These are phyloP conservation scores for Xylaria sp. DNA, from an alignment of 2,329 filamentous ascomycete species.

Conservation along the genomic window DNA sequence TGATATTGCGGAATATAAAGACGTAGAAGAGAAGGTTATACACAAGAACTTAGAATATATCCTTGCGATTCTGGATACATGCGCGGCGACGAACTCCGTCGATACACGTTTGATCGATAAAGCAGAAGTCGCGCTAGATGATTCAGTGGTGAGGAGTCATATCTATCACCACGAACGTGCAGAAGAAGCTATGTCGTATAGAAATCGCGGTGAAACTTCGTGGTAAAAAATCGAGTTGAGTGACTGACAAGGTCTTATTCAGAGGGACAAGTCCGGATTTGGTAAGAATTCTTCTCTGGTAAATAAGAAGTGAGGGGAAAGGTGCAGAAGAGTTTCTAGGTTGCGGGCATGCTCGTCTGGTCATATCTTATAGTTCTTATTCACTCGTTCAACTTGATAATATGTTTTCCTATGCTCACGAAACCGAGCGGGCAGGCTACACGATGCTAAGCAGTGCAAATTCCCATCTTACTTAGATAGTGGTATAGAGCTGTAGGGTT, in stretches of 20 bases:
- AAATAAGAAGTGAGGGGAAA: no score
- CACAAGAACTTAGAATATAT: neutral
- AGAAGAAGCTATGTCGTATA: no score
- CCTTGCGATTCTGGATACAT: neutral
- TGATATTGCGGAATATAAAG: neutral
- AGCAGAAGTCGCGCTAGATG: no score
- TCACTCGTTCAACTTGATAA: neutral
- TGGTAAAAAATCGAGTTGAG: no score
- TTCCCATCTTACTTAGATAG: neutral
- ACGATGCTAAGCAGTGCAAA: neutral
- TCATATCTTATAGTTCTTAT: neutral
- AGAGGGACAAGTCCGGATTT: neutral
- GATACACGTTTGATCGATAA: neutral
- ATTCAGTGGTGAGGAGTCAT: no score
- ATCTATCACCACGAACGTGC: no score
- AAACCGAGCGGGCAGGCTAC: neutral
- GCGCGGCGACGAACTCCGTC: neutral
- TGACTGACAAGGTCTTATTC: neutral
- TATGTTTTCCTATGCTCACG: neutral
- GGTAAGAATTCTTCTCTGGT: neutral
- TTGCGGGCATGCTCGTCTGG: neutral
- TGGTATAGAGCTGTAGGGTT: neutral
- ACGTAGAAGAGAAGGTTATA: neutral
- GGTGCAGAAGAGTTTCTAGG: neutral
- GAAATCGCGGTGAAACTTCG: no score